Evolutionary conservation across 768 basidiomycete species (phyloP), one percentile per base, ranked within the genome.

Genomic region (Boletus reticulatus): DNA sequence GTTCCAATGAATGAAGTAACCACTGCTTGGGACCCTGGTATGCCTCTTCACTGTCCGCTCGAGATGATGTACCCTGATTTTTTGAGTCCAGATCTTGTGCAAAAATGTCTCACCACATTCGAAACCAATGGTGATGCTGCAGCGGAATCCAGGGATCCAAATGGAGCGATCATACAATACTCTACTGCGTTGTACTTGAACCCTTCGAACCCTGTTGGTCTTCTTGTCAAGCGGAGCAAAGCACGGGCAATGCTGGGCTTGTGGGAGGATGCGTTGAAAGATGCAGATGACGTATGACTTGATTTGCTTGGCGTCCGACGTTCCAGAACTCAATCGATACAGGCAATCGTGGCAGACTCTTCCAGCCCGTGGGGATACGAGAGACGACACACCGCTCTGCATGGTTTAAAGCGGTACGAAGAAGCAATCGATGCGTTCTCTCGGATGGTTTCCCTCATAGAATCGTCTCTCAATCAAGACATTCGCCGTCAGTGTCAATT

Each of bases 221-320:
- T 36, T 3, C 34, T 36, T 36, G 34, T 36, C 34, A 36, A 36
- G 34, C 34, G 34, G 14, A 36, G 34, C 14, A 14, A 11, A 14
- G 34, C 34, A 4, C 34, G 34, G 3, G 12, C 12, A 34, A 34
- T 11, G 11, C 14, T 34, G 34, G 34, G 22, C 5, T 29, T n/a
- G 7, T 61, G 62, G 53, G 56, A 53, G 4, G 60, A 56, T 17
- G 54, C 60, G 4, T 20, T 65, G 42, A 37, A 44, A 2, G 63
- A 64, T 13, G 60, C 63, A 14, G 45, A 64, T n/a, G 19, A 55
- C 29, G 63, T 57, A 50, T 14, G 16, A 2, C 2, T 16, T 42
- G n/a, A 6, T 4, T 1, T 17, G 5, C 16, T 0, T 2, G 3
- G 0, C 19, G 1, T 19, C 19, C 17, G 17, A 16, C 3, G 3